A percentile compares a stretch with the other conserved stretches of the same genome.
Conservation (phyloP, 495 filamentous ascomycete genomes). For the Annulohypoxylon maeteangense region DNA sequence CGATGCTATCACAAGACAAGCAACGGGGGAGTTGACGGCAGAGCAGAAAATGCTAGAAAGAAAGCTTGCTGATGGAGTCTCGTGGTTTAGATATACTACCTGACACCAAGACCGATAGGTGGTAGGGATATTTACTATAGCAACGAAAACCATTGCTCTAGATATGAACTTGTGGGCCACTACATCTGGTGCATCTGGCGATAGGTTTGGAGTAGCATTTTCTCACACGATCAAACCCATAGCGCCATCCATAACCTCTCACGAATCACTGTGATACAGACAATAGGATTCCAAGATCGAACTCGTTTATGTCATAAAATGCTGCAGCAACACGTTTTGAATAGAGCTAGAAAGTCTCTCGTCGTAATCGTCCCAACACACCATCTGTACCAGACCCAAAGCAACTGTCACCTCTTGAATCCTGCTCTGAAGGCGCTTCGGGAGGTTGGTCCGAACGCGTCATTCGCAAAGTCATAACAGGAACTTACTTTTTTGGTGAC, state of each 20-base stretch:
- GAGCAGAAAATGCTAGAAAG: constrained; percentile 57
- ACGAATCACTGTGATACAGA: constrained; percentile 16
- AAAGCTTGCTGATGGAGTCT: constrained; percentile 58
- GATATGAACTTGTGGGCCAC: background rate
- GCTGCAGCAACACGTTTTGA: constrained; percentile 21
- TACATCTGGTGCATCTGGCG: too few relatives aligned
- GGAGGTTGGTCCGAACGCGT: background rate
- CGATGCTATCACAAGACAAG: constrained; percentile 46
- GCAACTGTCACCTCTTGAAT: background rate
- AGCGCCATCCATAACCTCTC: background rate
- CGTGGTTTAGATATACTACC: constrained; percentile 63
- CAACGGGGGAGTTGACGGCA: constrained; percentile 49
- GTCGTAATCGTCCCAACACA: constrained; percentile 13
- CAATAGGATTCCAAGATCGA: background rate
- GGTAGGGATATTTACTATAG: background rate
- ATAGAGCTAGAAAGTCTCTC: constrained; percentile 35
- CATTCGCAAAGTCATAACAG: constrained; percentile 6
- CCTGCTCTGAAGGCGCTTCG: background rate
- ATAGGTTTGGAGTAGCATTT: background rate
- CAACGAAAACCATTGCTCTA: background rate
- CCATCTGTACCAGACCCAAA: constrained; percentile 7
- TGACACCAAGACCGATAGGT: constrained; percentile 36
- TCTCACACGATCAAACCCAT: background rate
- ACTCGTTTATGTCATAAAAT: constrained; percentile 5
- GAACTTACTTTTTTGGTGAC: background rate